Evolutionary conservation across 2,329 filamentous ascomycete genomes (phyloP).

Genomic region (Penicillium frequentans): DNA sequence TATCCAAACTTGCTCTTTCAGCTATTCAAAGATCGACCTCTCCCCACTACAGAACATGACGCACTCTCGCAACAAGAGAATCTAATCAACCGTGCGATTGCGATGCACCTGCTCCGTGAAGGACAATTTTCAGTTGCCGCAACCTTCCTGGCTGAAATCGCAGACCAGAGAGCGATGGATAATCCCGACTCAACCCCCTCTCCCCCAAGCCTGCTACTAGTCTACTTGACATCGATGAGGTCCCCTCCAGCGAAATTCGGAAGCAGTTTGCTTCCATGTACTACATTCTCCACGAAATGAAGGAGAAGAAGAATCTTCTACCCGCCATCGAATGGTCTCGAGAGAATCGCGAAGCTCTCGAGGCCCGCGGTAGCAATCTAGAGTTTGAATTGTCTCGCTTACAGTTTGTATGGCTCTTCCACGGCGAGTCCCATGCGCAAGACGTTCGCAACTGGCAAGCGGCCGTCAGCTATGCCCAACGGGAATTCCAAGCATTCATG

Average conservation of each 20-base stretch:
- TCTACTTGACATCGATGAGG: slow-evolving; percentile 55
- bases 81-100: slow-evolving; percentile 88
- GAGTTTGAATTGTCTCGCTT: slow-evolving; percentile 92
- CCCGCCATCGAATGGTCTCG: slow-evolving; percentile 89
- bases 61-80: slow-evolving; percentile 71
- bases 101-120: slow-evolving; percentile 93
- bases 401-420: slow-evolving; percentile 87
- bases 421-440: slow-evolving; percentile 61
- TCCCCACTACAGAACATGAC: slow-evolving; percentile 77
- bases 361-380: slow-evolving; percentile 82
- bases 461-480: slow-evolving; percentile 74
- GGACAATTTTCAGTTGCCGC: slow-evolving; percentile 88
- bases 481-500: slow-evolving; percentile 73
- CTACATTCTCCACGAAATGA: slow-evolving; percentile 76
- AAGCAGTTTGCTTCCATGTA: slow-evolving; percentile 88
- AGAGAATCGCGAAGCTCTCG: slow-evolving; percentile 67
- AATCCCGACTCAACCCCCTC: slow-evolving; percentile 26
- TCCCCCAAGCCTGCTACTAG: slow-evolving; percentile 41
- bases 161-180: slow-evolving; percentile 45
- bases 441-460: slow-evolving; percentile 38
- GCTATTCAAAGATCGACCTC: slow-evolving; percentile 67
- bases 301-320: slow-evolving; percentile 66
- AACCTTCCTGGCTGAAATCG: slow-evolving; percentile 76
- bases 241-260: slow-evolving; percentile 69
- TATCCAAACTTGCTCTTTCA: slow-evolving; percentile 25